A percentile compares a stretch with the other conserved stretches of the same genome.
phyloP scores from a whole-genome alignment of 2,329 filamentous ascomycete species.

The Pezicula radicicola region DNA sequence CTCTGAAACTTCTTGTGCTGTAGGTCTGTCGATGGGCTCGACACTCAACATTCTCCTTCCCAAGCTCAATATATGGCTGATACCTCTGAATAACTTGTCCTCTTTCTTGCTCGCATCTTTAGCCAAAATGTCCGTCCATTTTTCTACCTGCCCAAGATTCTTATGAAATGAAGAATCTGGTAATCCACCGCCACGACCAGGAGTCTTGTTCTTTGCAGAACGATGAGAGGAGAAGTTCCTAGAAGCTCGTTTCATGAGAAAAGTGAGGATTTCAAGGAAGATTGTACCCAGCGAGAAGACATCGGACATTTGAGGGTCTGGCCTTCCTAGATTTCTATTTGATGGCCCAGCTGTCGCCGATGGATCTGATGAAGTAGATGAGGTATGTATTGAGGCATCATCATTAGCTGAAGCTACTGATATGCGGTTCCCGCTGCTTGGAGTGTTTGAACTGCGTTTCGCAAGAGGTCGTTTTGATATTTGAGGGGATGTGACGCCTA shows the following conservation, averaged over 20 bases:
- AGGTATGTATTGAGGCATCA: constrained; percentile 18
- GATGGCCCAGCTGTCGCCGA: not conserved
- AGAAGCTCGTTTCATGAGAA: constrained; percentile 65
- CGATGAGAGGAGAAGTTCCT: constrained; percentile 66
- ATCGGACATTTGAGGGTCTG: constrained; percentile 59
- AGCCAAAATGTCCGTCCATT: constrained; percentile 62
- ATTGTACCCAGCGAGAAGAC: constrained; percentile 73
- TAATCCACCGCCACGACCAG: constrained; percentile 50
- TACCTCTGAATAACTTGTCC: constrained; percentile 45
- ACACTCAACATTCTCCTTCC: constrained; percentile 52
- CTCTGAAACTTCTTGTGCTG: constrained; percentile 48
- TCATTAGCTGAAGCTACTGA: constrained; percentile 14
- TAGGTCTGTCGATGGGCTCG: constrained; percentile 49
- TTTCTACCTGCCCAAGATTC: constrained; percentile 65
- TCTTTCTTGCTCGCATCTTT: constrained; percentile 50
- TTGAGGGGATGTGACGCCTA: constrained; percentile 4
- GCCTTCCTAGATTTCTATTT: constrained; percentile 21
- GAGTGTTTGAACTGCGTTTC: constrained; percentile 4
- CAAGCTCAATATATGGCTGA: constrained; percentile 50
- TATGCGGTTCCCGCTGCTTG: not conserved
- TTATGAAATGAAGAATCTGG: constrained; percentile 69
- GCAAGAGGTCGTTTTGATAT: constrained; percentile 4
- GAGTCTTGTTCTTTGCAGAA: constrained; percentile 58
- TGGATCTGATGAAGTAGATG: constrained; percentile 14
- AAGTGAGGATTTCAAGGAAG: constrained; percentile 68